Conservation (phyloP, 2,329 filamentous ascomycete genomes). For the Trichoderma cornu-damae region DNA sequence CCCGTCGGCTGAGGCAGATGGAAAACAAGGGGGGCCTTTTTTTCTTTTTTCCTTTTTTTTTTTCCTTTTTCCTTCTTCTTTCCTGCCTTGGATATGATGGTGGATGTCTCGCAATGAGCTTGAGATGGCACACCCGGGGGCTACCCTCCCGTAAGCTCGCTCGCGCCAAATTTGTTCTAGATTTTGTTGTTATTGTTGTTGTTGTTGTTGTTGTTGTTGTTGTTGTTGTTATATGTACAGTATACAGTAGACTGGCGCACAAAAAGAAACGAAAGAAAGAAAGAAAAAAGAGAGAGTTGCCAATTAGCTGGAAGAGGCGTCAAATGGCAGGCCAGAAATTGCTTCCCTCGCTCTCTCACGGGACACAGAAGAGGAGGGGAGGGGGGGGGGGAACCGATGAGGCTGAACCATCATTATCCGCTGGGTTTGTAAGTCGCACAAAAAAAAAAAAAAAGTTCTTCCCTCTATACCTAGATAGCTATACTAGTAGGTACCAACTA, state of each 20-base stretch:
- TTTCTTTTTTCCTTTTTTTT: neutral
- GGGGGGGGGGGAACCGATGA: no score
- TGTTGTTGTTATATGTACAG: neutral
- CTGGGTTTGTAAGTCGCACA: conserved; percentile 2
- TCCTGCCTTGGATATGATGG: neutral
- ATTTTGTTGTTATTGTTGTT: no score
- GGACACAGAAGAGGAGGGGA: conserved; percentile 5
- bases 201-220: neutral
- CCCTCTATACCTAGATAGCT: no score
- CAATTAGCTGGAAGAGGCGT: neutral
- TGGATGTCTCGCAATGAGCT: conserved; percentile 1
- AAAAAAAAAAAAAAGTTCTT: neutral
- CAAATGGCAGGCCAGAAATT: neutral
- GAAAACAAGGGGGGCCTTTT: no score
- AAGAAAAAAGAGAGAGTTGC: neutral
- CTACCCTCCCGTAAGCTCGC: no score
- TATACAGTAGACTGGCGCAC: conserved; percentile 4
- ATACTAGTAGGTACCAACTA: no score
- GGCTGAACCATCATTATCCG: neutral
- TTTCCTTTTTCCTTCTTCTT: neutral
- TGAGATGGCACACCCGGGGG: no score
- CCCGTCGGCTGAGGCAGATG: neutral
- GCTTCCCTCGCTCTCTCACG: neutral
- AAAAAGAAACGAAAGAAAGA: no score
- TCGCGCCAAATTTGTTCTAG: no score